These are phyloP conservation scores for Mycena maculata DNA, from an alignment of 768 basidiomycete species.

Conservation along the genomic window DNA sequence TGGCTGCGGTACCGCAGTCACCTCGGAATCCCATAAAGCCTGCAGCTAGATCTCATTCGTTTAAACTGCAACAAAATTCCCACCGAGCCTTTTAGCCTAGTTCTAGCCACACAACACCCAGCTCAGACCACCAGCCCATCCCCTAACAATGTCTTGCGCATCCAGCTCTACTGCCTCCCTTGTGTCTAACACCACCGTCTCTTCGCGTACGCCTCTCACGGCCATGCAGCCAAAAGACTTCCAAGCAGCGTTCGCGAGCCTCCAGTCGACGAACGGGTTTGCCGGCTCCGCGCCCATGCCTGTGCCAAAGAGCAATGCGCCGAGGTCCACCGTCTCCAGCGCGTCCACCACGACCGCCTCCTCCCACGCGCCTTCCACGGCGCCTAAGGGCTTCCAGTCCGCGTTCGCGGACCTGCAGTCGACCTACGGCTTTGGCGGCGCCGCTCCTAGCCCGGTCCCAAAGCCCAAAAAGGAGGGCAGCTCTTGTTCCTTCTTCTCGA, in stretches of 20 bases:
- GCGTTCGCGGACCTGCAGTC: constrained; percentile 25
- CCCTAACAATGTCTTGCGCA: constrained; percentile 4
- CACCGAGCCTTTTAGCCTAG: neutral
- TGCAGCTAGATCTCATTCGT: neutral
- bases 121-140: neutral
- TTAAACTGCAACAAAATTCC: neutral
- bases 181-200: constrained; percentile 13
- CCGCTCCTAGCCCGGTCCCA: neutral
- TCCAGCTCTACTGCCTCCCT: constrained; percentile 13
- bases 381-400: constrained; percentile 15
- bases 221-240: constrained; percentile 16
- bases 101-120: neutral
- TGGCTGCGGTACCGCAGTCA: neutral
- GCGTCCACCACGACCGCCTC: neutral
- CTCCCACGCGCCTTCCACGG: neutral
- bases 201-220: constrained; percentile 12
- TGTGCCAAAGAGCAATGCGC: neutral
- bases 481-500: neutral
- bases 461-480: neutral
- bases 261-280: constrained; percentile 27
- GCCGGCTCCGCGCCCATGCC: constrained; percentile 15
- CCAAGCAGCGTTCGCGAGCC: constrained; percentile 14
- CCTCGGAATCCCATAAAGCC: neutral
- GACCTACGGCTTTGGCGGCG: constrained; percentile 17
- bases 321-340: neutral